Evolutionary conservation across 2,329 filamentous ascomycete genomes (phyloP), one percentile per base, ranked within the genome.

Genomic region (Didymella sp.): DNA sequence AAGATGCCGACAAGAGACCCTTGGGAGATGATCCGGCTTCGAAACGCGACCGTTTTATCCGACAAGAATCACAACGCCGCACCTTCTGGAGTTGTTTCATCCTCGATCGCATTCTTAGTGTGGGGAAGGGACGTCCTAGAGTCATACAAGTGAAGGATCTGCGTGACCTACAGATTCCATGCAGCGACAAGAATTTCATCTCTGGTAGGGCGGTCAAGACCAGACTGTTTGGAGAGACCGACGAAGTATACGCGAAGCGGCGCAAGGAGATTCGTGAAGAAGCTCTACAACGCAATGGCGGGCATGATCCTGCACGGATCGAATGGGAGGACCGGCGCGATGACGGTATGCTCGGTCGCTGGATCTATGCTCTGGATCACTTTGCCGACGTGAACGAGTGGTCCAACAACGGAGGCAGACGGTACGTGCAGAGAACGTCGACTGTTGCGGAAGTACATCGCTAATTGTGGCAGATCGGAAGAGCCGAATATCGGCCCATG

Each of bases 1-100:
- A 65, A 6, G 66, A 71, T 6, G 49, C 71, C 8, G 64, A 70
- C 21, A 66, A 66, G 15, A 56, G 63, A 54, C 72, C 71, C 2
- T 61, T 46, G 4, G 53, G 56, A 8, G 47, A 42, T 6, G 61
- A 65, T 12, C 54, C 51, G n/a, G 47, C 49, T 8, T 63, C 60
- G 1, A 67, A 70, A 42, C 61, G 73, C 3, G 73, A 82, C 52
- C 73, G 78, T 15, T 82, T 84, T 43, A 83, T 88, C 21, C 78
- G 83, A 31, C 85, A 85, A 55, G 89, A 92, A 71, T 83, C 88
- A 12, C 80, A 82, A 58, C 81, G 89, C 24, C 83, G 89, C 6
- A 90, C 89, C 0, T 89, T 91, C 79, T 91, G 89, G 79, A 90
- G 88, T 64, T 90, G 88, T 67, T 87, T 89, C 56, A 86, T 91